Base-by-base conservation (phyloP, 352 stramenopile species). In the Phytophthora brassicae region DNA sequence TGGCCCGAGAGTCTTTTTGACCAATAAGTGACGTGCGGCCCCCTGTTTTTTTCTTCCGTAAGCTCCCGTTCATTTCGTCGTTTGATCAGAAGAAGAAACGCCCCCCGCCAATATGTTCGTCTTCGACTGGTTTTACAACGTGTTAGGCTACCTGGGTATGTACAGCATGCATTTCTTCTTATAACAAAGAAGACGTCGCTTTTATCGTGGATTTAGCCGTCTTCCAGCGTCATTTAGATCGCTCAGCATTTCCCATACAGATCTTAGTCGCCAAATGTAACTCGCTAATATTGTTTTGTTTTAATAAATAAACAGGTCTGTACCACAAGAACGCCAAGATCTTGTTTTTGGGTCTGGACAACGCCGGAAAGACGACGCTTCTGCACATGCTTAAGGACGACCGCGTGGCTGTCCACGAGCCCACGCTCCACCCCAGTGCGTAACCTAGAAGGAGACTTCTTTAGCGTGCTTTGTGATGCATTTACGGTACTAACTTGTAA, bases 271-370 rank as follows among this genome's bases (percentile, higher is more conserved):
- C 41, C 17, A 41, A 29, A 17, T 19, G 29, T 22, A 64, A 26
- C 38, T 57, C 66, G 49, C 26, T 31, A 31, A 31, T 8, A 31
- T 31, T 4, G 26, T 9, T 31, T 31, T 31, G 8, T 31, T 31
- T 4, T n/a, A n/a, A n/a, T n/a, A n/a, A n/a, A n/a, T n/a, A n/a
- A n/a, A 13, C 49, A 99, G 98, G 98, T 46, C 86, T 99, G 52
- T 99, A 99, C 80, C 97, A 99, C 83, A 99, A 99, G 86, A 99
- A 98, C 75, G 98, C 97, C 66, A 99, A 99, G 83, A 99, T 99
- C 74, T 73, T 99, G 36, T 99, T 99, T 82, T 75, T 99, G 23
- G 98, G 98, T 23, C 79, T 99, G 24, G 98, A 99, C 77, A 99
- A 99, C 85, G 98, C 98, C 44, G 98, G 98, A 70, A 99, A 99